phyloP scores from a whole-genome alignment of 163 green algal species.

The Trebouxiophyceae sp. region DNA sequence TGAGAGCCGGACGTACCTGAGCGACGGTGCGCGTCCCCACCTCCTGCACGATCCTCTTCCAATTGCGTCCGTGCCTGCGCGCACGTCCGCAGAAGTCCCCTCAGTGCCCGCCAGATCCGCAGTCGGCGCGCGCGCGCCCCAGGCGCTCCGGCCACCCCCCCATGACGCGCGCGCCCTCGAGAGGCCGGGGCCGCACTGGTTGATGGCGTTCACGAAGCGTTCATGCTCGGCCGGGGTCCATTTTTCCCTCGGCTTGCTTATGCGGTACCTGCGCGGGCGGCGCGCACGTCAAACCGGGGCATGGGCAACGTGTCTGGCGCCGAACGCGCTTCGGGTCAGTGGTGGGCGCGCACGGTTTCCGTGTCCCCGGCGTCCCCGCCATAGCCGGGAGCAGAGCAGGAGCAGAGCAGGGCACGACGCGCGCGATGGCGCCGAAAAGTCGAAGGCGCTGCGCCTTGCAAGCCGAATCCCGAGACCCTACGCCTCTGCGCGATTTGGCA shows the following conservation, averaged over 20 bases:
- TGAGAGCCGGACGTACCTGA: constrained; percentile 10
- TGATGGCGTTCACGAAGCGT: constrained; percentile 68
- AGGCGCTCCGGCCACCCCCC: neutral
- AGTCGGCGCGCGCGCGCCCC: neutral
- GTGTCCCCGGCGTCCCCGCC: too few species aligned
- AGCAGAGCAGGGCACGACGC: too few species aligned
- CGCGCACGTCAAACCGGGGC: neutral
- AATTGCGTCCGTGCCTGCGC: constrained; percentile 18
- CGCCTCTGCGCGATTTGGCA: too few species aligned
- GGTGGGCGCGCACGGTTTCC: too few species aligned
- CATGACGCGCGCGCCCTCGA: neutral
- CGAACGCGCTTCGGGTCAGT: too few species aligned
- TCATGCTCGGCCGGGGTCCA: constrained; percentile 77
- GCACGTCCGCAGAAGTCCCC: neutral
- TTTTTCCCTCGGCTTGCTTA: constrained; percentile 48
- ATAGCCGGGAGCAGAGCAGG: too few species aligned
- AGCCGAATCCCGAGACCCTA: too few species aligned
- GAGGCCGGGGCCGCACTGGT: constrained; percentile 3
- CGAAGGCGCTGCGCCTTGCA: too few species aligned
- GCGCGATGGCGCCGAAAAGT: too few species aligned
- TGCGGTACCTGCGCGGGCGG: constrained; percentile 25
- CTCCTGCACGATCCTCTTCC: constrained; percentile 20
- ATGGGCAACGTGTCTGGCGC: neutral
- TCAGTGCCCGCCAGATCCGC: too few species aligned
- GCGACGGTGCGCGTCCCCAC: constrained; percentile 20